phyloP scores from a whole-genome alignment of 2,329 filamentous ascomycete species.

The Colletotrichum sublineola region DNA sequence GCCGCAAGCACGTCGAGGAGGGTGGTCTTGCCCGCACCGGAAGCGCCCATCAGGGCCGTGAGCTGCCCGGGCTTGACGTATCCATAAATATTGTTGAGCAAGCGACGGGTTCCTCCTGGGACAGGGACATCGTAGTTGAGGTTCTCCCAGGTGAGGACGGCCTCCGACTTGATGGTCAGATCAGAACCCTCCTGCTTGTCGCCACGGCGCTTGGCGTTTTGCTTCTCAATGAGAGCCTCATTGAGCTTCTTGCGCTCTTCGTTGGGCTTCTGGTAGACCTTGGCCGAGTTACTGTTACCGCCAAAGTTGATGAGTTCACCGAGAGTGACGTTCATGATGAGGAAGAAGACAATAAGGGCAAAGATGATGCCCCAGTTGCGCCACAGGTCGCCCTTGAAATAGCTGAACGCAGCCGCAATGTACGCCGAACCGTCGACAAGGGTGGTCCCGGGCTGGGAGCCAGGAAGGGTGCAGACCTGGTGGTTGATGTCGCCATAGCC shows the following conservation, averaged over 20 bases:
- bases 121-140: slow-evolving; percentile 82
- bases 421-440: slow-evolving; percentile 77
- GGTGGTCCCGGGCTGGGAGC: slow-evolving; percentile 74
- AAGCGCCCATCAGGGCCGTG: slow-evolving; percentile 85
- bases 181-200: slow-evolving; percentile 61
- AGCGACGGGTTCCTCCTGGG: slow-evolving; percentile 66
- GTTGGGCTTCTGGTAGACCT: slow-evolving; percentile 80
- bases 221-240: slow-evolving; percentile 70
- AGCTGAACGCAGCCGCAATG: slow-evolving; percentile 76
- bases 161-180: slow-evolving; percentile 70
- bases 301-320: slow-evolving; percentile 85
- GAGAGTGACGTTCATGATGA: slow-evolving; percentile 80
- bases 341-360: slow-evolving; percentile 80
- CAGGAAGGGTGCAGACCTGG: slow-evolving; percentile 85
- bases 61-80: slow-evolving; percentile 83
- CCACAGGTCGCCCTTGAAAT: slow-evolving; percentile 78
- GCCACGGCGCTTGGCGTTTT: slow-evolving; percentile 65
- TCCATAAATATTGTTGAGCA: slow-evolving; percentile 70
- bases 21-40: slow-evolving; percentile 90
- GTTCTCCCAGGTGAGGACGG: slow-evolving; percentile 87
- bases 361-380: slow-evolving; percentile 87
- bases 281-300: slow-evolving; percentile 84
- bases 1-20: slow-evolving; percentile 80
- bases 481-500: slow-evolving; percentile 78
- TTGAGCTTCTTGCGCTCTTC: slow-evolving; percentile 77